Evolutionary conservation across 768 basidiomycete species (phyloP), one percentile per base, ranked within the genome.

Genomic region (Amanita pallidorosea): DNA sequence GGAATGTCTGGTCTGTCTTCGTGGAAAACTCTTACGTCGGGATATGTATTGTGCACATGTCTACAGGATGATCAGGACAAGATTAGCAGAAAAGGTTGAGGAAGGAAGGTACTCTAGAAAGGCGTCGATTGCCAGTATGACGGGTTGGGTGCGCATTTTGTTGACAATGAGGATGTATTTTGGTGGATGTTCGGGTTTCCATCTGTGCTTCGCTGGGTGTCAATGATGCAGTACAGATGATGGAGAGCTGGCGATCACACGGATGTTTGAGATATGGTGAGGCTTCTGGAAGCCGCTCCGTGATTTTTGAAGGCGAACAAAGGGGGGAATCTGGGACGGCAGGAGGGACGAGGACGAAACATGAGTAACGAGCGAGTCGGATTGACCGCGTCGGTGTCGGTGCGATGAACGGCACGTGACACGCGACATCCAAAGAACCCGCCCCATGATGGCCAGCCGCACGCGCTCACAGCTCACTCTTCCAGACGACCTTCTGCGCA

Each of bases 151-250:
- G 41, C 87, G 77, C 29, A 85, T 69, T 64, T 89, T 89, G 68
- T 89, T 89, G 12, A 89, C 85, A 55, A 89, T 76, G 47, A 89
- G 75, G 37, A 88, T 80, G 40, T 77, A 71, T 60, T 79, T 78
- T 38, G 79, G 82, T 22, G 76, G 71, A 45, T 65, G 60, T 36
- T 51, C 50, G 18, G 50, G 50, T 20, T 25, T 55, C 61, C 60
- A 60, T 60, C 73, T 74, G 60, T 68, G 59, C 67, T 69, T 67
- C 54, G 55, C 55, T 57, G 37, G 58, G 54, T 42, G 59, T 68
- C 56, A 69, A 63, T 27, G 41, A 13, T 38, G 36, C 58, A 47
- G 51, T 23, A 25, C 42, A 49, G 34, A 43, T 29, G 42, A 42
- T 20, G 12, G 38, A 35, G 27, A 35, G 27, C 8, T 27, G 41